phyloP scores from a whole-genome alignment of 805 yeast species.

The Cyberlindnera bimundalis region DNA sequence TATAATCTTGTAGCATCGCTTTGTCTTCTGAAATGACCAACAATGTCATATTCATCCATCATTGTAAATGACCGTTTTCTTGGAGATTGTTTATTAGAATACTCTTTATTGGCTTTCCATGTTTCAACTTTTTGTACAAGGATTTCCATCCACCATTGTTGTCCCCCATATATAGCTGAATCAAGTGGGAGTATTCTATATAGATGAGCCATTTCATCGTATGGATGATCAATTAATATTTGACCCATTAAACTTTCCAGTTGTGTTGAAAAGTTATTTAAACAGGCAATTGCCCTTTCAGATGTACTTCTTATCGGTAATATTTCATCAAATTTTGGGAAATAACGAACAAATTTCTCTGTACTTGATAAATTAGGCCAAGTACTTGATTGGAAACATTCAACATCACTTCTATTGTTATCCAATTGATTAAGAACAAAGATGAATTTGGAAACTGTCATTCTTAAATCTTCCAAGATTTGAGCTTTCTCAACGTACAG shows the following conservation, averaged over 20 bases:
- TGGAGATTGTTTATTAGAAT: constrained; percentile 4
- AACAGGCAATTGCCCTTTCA: constrained; percentile 3
- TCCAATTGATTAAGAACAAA: constrained; percentile 7
- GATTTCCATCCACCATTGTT: constrained; percentile 6
- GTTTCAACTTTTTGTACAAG: constrained; percentile 6
- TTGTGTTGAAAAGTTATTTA: constrained; percentile 5
- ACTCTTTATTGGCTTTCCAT: constrained; percentile 6
- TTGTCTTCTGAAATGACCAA: too few species aligned
- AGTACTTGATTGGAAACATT: constrained; percentile 3
- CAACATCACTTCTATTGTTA: constrained; percentile 3
- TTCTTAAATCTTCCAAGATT: constrained; percentile 5
- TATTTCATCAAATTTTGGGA: constrained; percentile 9
- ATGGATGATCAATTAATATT: not conserved
- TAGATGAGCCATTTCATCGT: constrained; percentile 1
- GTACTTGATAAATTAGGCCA: constrained; percentile 13
- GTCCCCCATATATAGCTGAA: not conserved
- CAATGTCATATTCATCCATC: constrained; percentile 7
- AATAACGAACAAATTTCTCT: constrained; percentile 7
- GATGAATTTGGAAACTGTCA: constrained; percentile 9
- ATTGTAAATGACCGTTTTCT: constrained; percentile 11
- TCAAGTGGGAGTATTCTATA: not conserved
- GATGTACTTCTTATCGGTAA: constrained; percentile 8
- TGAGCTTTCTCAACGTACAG: too few species aligned
- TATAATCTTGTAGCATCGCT: too few species aligned
- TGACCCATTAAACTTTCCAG: constrained; percentile 7